These are phyloP conservation scores for Hortaea werneckii DNA, from an alignment of 2,329 filamentous ascomycete species.

Conservation along the genomic window DNA sequence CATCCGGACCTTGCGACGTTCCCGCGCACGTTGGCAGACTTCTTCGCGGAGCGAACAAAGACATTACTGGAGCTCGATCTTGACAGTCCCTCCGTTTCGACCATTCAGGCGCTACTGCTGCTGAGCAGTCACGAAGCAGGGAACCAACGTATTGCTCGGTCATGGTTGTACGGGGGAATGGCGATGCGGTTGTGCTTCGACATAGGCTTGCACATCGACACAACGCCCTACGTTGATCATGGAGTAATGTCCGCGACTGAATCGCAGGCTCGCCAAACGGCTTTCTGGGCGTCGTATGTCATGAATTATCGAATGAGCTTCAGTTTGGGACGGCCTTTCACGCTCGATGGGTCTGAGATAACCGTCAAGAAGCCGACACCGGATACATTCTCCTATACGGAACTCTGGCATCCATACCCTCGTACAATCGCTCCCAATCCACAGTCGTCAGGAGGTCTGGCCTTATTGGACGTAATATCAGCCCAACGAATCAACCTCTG, in stretches of 20 bases:
- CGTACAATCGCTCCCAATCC: not conserved
- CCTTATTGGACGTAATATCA: constrained; percentile 10
- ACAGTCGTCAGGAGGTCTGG: not conserved
- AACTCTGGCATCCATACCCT: not conserved
- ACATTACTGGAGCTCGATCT: constrained; percentile 38
- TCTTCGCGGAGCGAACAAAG: constrained; percentile 36
- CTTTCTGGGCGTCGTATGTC: constrained; percentile 36
- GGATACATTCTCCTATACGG: not conserved
- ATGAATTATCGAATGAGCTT: constrained; percentile 35
- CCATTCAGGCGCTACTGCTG: constrained; percentile 37
- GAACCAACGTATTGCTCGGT: constrained; percentile 34
- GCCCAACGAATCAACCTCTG: constrained; percentile 28
- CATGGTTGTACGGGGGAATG: constrained; percentile 40
- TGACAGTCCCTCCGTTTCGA: constrained; percentile 39
- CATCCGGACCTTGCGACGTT: constrained; percentile 28
- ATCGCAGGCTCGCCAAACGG: constrained; percentile 29
- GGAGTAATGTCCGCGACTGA: constrained; percentile 31
- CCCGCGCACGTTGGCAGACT: constrained; percentile 28
- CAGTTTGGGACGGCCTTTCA: constrained; percentile 34
- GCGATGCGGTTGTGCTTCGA: constrained; percentile 37
- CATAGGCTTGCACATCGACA: constrained; percentile 34
- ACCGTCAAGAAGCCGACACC: constrained; percentile 30
- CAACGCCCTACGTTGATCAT: constrained; percentile 29
- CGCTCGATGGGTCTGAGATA: constrained; percentile 32
- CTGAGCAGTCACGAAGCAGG: constrained; percentile 37